Evolutionary conservation across 2,329 filamentous ascomycete genomes (phyloP), one percentile per base, ranked within the genome.

Genomic region (Diplocarpon mali): DNA sequence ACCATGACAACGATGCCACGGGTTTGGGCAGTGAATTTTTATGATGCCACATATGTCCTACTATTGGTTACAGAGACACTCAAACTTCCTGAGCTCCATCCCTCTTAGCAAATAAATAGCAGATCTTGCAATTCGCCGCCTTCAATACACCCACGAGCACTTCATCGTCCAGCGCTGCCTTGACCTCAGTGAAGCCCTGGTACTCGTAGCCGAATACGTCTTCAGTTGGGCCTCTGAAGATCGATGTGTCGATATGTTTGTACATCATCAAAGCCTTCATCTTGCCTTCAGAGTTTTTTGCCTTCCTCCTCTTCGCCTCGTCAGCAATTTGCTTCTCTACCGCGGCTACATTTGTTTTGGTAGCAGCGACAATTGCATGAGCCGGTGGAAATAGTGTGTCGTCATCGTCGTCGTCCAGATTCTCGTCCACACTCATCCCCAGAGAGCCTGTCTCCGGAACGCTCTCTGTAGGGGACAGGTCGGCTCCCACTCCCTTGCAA

Each of bases 401-500:
- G 14, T 56, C 54, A 15, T 62, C 62, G 14, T 62, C 59, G 17
- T 61, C 59, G 2, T 60, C 57, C 8, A 47, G 38, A 8, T 47
- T 47, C 15, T 60, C 47, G 5, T 40, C 38, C 3, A 11, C 24
- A 12, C 28, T 3, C 11, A 31, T 34, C 12, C 16, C 31, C 1
- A 28, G 27, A 5, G 28, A 27, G 16, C 1, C 20, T 6, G 49
- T 38, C 17, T 46, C 57, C 32, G 29, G 27, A 57, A 53, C 2
- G 48, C 48, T 24, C 49, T 53, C 9, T 13, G 39, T 39, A 31
- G 48, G 30, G 9, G 34, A 35, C 13, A 49, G 36, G 14, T 53
- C 49, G 15, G 45, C 39, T 17, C 78, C 79, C 8, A 60, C 66
- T 0, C 79, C 79, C 5, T 68, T 70, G 57, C 82, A 85, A 1